phyloP scores from a whole-genome alignment of 306 rosid species.

The Carpinus viminea region DNA sequence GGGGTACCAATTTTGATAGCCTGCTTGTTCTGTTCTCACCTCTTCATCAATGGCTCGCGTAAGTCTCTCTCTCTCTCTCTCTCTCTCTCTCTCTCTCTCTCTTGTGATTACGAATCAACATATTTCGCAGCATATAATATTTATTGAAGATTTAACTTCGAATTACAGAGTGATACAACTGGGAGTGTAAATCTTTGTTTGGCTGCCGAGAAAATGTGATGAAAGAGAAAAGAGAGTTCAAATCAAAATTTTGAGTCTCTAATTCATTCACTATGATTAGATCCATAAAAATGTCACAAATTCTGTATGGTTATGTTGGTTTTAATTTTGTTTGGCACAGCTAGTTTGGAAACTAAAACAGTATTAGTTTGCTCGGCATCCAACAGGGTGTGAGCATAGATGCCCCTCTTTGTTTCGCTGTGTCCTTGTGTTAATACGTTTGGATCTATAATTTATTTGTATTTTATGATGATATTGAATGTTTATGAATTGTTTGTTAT shows the following conservation, averaged over 20 bases:
- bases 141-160: background rate
- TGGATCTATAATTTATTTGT: background rate
- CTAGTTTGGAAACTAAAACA: background rate
- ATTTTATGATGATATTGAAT: background rate
- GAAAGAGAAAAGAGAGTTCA: background rate
- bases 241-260: background rate
- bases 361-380: background rate
- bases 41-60: conserved; percentile 22
- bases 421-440: background rate
- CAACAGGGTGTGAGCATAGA: background rate
- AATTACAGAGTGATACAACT: background rate
- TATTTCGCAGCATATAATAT: background rate
- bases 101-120: background rate
- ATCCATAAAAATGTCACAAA: background rate
- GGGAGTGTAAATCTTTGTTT: background rate
- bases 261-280: background rate
- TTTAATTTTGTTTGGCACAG: background rate
- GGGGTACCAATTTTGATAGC: too few relatives aligned
- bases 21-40: background rate
- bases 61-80: conserved; percentile 17
- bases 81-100: conserved; percentile 1
- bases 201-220: background rate
- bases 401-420: background rate
- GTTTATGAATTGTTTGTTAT: background rate
- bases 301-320: background rate